phyloP scores from a whole-genome alignment of 352 stramenopile genomes.

The Aphanomyces astaci region DNA sequence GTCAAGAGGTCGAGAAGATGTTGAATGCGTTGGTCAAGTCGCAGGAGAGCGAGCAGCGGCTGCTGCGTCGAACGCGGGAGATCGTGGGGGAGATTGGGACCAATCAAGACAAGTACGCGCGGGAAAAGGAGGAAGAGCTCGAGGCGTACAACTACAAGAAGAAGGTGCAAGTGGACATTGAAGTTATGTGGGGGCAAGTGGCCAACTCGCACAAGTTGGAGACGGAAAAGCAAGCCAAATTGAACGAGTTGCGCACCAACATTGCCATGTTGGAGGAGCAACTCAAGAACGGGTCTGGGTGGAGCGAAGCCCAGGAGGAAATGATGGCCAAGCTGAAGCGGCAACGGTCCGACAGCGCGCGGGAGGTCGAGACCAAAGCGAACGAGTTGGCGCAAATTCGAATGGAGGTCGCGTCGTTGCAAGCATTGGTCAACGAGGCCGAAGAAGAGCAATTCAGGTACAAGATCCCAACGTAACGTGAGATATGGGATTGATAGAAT shows the following conservation, averaged over 20 bases:
- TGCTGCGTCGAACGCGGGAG: conserved; percentile 59
- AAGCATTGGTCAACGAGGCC: conserved; percentile 43
- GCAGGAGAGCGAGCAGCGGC: conserved; percentile 69
- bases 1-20: conserved; percentile 73
- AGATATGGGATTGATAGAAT: no score
- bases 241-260: conserved; percentile 56
- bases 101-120: conserved; percentile 62
- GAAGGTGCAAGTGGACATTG: conserved; percentile 59
- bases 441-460: conserved; percentile 35
- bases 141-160: conserved; percentile 62
- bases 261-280: conserved; percentile 57
- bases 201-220: conserved; percentile 46
- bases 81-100: conserved; percentile 66
- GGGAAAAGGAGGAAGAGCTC: conserved; percentile 71
- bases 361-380: conserved; percentile 62
- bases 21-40: conserved; percentile 65
- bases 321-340: conserved; percentile 63
- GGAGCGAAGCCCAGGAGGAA: conserved; percentile 60
- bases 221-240: conserved; percentile 63
- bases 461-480: no score
- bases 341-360: conserved; percentile 53
- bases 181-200: conserved; percentile 60
- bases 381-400: conserved; percentile 57
- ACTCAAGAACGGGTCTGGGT: conserved; percentile 27
- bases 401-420: conserved; percentile 58